These are phyloP conservation scores for Uronychia binucleata DNA, from an alignment of 73 alveolate species.

Conservation along the genomic window DNA sequence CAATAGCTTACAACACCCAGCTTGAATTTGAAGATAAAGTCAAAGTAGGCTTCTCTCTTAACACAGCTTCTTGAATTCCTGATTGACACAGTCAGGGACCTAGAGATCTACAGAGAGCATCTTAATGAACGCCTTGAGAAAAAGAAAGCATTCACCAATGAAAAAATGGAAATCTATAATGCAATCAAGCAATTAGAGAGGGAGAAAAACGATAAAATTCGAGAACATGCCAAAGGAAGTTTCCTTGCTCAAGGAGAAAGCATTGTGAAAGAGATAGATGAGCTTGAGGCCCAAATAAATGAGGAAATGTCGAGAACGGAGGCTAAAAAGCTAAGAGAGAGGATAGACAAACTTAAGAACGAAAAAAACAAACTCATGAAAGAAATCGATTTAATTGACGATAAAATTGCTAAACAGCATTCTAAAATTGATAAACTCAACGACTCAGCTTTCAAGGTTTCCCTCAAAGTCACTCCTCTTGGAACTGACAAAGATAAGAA, in stretches of 20 bases:
- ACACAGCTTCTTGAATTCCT: slow-evolving; percentile 4
- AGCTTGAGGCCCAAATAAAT: slow-evolving; percentile 35
- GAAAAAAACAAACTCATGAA: slow-evolving; percentile 50
- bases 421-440: slow-evolving; percentile 49
- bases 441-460: slow-evolving; percentile 44
- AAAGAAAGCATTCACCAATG: slow-evolving; percentile 42
- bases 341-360: slow-evolving; percentile 24
- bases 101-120: slow-evolving; percentile 35
- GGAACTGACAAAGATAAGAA: slow-evolving; percentile 61
- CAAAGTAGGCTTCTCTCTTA: background rate
- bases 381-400: slow-evolving; percentile 39
- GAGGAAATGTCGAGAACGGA: slow-evolving; percentile 38
- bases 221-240: slow-evolving; percentile 28
- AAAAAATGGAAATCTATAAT: slow-evolving; percentile 56
- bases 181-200: slow-evolving; percentile 52
- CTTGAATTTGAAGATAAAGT: slow-evolving; percentile 52
- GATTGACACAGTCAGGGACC: slow-evolving; percentile 38
- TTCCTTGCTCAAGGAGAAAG: slow-evolving; percentile 40
- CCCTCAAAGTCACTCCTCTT: slow-evolving; percentile 46
- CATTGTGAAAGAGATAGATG: slow-evolving; percentile 41
- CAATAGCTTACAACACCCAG: slow-evolving; percentile 29
- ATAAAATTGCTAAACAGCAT: slow-evolving; percentile 44
- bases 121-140: slow-evolving; percentile 54
- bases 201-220: slow-evolving; percentile 37
- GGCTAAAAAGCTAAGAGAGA: slow-evolving; percentile 30